A percentile compares a stretch with the other conserved stretches of the same genome.
phyloP scores from a whole-genome alignment of 805 yeast genomes.

The Cyberlindnera japonica region DNA sequence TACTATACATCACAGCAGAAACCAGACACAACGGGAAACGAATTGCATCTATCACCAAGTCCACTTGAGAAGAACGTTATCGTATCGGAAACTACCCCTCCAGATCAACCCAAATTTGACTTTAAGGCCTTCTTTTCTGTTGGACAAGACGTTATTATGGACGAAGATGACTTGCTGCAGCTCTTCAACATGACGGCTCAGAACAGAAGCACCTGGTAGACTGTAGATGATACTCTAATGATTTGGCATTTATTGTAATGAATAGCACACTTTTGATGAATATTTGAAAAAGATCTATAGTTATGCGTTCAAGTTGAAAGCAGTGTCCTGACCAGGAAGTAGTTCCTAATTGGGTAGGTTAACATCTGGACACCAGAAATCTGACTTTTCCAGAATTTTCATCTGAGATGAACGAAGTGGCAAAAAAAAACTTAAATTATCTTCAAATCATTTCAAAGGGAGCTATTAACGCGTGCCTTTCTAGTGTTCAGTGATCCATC shows the following conservation, averaged over 20 bases:
- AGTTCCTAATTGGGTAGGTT: background rate
- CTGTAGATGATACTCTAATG: too few species aligned
- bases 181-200: slow-evolving; percentile 15
- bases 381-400: slow-evolving; percentile 11
- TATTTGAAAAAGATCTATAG: too few species aligned
- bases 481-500: too few species aligned
- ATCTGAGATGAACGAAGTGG: background rate
- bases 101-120: slow-evolving; percentile 7
- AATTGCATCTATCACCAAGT: background rate
- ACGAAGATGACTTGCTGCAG: slow-evolving; percentile 14
- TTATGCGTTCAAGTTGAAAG: too few species aligned
- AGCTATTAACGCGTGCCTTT: too few species aligned
- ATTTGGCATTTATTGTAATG: too few species aligned
- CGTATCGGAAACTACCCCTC: background rate
- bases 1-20: slow-evolving; percentile 4
- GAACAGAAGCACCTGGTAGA: slow-evolving; percentile 3
- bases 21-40: background rate
- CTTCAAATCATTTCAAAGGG: background rate
- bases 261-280: too few species aligned
- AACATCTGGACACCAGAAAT: slow-evolving; percentile 6
- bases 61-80: background rate
- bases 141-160: slow-evolving; percentile 8
- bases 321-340: background rate
- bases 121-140: slow-evolving; percentile 13
- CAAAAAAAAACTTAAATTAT: background rate